These are phyloP conservation scores for Microsporum canis DNA, from an alignment of 2,329 filamentous ascomycete genomes.

Conservation along the genomic window DNA sequence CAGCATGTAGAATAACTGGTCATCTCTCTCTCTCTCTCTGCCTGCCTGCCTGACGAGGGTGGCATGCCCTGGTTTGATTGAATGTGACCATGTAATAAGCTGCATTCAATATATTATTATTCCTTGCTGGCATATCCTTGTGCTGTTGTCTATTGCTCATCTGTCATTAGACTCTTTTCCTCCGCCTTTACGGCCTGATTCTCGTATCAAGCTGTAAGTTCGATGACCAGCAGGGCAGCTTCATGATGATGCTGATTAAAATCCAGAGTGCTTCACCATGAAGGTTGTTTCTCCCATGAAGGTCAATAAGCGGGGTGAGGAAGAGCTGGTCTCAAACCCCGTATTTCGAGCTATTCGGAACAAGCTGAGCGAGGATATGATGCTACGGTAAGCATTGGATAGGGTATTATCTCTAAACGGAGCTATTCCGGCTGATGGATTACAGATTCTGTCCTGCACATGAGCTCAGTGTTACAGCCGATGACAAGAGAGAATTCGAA, in stretches of 20 bases:
- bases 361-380: conserved; percentile 15
- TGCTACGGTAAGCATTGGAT: neutral
- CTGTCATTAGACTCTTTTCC: neutral
- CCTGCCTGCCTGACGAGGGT: neutral
- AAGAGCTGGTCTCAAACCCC: conserved; percentile 26
- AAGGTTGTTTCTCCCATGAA: conserved; percentile 23
- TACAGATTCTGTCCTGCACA: conserved; percentile 29
- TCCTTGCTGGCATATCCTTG: neutral
- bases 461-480: conserved; percentile 21
- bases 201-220: neutral
- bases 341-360: conserved; percentile 26
- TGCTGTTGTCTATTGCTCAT: neutral
- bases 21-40: neutral
- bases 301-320: conserved; percentile 23
- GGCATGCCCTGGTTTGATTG: neutral
- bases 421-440: neutral
- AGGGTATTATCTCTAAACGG: neutral
- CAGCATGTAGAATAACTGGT: neutral
- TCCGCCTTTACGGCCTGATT: neutral
- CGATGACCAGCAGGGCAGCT: neutral
- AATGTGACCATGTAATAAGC: neutral
- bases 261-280: neutral
- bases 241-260: neutral
- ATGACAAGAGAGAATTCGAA: conserved; percentile 29
- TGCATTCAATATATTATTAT: neutral